Percentiles rank a stretch among this genome's conserved stretches.
These are phyloP conservation scores for Jamesozyma hellenica DNA, from an alignment of 805 yeast species.

Conservation along the genomic window DNA sequence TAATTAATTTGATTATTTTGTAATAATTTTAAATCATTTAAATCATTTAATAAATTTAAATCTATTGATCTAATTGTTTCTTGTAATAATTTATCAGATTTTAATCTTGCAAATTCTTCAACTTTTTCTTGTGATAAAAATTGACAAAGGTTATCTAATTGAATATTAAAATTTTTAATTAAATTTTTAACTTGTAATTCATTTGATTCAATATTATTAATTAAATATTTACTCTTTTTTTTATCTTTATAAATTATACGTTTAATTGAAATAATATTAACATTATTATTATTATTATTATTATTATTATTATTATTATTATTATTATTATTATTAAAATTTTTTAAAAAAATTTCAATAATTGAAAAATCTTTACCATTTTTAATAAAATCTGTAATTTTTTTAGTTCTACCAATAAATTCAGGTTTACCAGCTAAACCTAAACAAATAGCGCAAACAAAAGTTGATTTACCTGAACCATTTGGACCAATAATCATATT, in stretches of 20 bases:
- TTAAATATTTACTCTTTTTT: constrained; percentile 40
- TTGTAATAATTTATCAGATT: constrained; percentile 59
- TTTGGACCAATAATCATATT: constrained; percentile 94
- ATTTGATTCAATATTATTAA: constrained; percentile 34
- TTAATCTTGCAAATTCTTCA: constrained; percentile 76
- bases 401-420: constrained; percentile 58
- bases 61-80: constrained; percentile 81
- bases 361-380: constrained; percentile 39
- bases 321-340: neutral
- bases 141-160: constrained; percentile 84
- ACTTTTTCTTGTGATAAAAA: constrained; percentile 93
- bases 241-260: constrained; percentile 36
- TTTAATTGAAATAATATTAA: constrained; percentile 31
- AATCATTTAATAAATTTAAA: constrained; percentile 45
- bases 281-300: neutral
- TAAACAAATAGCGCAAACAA: constrained; percentile 84
- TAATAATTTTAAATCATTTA: constrained; percentile 43
- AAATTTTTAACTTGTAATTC: constrained; percentile 39
- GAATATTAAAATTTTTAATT: constrained; percentile 52
- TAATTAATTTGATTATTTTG: constrained; percentile 36
- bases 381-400: constrained; percentile 58
- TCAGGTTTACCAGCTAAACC: constrained; percentile 77
- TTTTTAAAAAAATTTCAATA: constrained; percentile 31
- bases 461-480: constrained; percentile 90
- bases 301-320: constrained; percentile 4